Conservation (phyloP, 2,329 filamentous ascomycete genomes). For the Bertia moriformis region DNA sequence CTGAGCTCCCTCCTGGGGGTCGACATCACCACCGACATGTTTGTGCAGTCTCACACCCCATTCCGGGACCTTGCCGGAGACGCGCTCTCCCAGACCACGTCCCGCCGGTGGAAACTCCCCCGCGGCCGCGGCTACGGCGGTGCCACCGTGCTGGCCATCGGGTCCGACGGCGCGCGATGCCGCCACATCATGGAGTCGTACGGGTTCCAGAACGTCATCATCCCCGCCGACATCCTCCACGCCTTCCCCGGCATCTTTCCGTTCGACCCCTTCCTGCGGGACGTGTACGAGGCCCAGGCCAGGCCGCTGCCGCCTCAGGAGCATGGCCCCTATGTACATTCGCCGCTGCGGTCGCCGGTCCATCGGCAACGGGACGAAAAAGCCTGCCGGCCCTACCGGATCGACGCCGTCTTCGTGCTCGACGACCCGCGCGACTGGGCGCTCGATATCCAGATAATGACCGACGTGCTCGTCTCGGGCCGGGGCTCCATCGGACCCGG, state of each 20-base stretch:
- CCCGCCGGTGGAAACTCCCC: too few relatives aligned
- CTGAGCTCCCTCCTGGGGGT: conserved; percentile 53
- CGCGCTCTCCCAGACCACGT: too few relatives aligned
- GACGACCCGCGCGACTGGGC: conserved; percentile 96
- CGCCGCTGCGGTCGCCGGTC: conserved; percentile 9
- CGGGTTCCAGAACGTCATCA: conserved; percentile 71
- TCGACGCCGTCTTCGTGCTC: conserved; percentile 85
- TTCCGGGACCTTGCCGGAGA: conserved; percentile 55
- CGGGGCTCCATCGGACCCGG: conserved; percentile 65
- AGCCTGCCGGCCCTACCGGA: conserved; percentile 59
- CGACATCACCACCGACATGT: conserved; percentile 49
- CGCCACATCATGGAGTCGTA: conserved; percentile 62
- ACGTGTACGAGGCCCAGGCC: conserved; percentile 43
- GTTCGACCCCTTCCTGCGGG: conserved; percentile 54
- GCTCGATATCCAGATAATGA: conserved; percentile 70
- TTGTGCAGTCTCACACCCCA: conserved; percentile 84
- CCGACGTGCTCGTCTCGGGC: conserved; percentile 68
- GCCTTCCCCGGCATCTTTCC: conserved; percentile 69
- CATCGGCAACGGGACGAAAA: conserved; percentile 18
- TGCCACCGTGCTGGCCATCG: conserved; percentile 52
- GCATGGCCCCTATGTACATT: too few relatives aligned
- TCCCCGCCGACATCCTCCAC: conserved; percentile 67
- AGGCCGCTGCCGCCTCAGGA: conserved; percentile 40
- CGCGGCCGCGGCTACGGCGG: too few relatives aligned
- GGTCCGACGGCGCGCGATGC: conserved; percentile 52